phyloP scores from a whole-genome alignment of 2,329 filamentous ascomycete species.

The Trichoderma sp. region DNA sequence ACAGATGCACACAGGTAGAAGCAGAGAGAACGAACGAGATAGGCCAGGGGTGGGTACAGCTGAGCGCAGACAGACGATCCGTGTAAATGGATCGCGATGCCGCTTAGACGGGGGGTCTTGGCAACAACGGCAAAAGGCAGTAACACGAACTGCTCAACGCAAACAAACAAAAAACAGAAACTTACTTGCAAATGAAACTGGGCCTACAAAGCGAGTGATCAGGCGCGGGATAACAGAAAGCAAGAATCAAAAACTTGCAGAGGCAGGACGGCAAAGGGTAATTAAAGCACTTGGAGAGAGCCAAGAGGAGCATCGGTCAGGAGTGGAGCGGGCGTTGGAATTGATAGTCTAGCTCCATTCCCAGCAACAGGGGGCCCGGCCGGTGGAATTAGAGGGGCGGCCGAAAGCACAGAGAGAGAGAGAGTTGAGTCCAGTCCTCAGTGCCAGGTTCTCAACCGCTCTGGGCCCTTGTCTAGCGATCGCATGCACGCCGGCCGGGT shows the following conservation, averaged over 20 bases:
- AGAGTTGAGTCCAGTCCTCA: neutral
- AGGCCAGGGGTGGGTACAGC: slow-evolving; percentile 1
- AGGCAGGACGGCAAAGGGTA: slow-evolving; percentile 20
- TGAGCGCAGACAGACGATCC: slow-evolving; percentile 1
- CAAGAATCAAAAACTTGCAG: slow-evolving; percentile 10
- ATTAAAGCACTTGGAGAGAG: slow-evolving; percentile 7
- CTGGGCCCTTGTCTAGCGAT: neutral
- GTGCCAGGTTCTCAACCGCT: neutral
- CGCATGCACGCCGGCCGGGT: neutral
- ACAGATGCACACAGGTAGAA: neutral
- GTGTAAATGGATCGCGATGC: neutral
- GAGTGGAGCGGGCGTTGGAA: slow-evolving; percentile 21
- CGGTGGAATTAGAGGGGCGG: slow-evolving; percentile 11
- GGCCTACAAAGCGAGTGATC: slow-evolving; percentile 27
- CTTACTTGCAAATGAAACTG: slow-evolving; percentile 4
- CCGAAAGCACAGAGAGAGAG: neutral
- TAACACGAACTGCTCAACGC: neutral
- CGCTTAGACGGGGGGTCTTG: neutral
- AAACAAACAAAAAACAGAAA: neutral
- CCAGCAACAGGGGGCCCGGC: slow-evolving; percentile 2
- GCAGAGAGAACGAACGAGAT: neutral
- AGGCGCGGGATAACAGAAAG: slow-evolving; percentile 13
- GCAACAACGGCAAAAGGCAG: neutral
- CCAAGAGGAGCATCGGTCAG: slow-evolving; percentile 1
- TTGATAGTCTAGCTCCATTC: slow-evolving; percentile 1